A percentile compares a stretch with the other conserved stretches of the same genome.
Evolutionary conservation across 768 basidiomycete genomes (phyloP).

Genomic region (Phylloporus arenicola): DNA sequence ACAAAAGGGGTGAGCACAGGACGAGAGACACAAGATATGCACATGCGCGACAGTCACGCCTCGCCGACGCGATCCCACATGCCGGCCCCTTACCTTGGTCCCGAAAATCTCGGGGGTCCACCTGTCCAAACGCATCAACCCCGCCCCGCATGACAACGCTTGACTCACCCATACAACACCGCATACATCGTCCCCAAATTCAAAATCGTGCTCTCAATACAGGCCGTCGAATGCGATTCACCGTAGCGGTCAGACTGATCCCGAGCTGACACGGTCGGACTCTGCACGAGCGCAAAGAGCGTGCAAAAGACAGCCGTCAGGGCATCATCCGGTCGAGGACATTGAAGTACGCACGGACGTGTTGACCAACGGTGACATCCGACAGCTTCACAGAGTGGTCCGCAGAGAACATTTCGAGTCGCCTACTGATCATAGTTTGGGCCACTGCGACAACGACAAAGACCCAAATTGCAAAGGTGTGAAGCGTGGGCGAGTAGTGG

Average conservation of each 20-base stretch:
- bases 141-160: background rate
- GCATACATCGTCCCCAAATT: slow-evolving; percentile 66
- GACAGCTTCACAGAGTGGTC: no score
- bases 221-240: slow-evolving; percentile 7
- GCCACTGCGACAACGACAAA: no score
- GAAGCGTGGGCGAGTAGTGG: no score
- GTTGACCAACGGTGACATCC: no score
- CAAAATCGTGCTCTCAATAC: background rate
- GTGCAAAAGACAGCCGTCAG: slow-evolving; percentile 71
- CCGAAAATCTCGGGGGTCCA: slow-evolving; percentile 89
- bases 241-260: slow-evolving; percentile 70
- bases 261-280: slow-evolving; percentile 61
- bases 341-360: no score
- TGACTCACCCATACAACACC: slow-evolving; percentile 60
- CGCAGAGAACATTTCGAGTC: no score
- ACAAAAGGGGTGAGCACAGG: background rate
- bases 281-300: slow-evolving; percentile 56
- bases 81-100: slow-evolving; percentile 82
- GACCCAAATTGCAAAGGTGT: no score
- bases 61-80: slow-evolving; percentile 81
- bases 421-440: no score
- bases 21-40: slow-evolving; percentile 22
- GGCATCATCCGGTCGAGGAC: no score
- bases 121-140: slow-evolving; percentile 14
- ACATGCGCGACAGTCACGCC: slow-evolving; percentile 85